Conservation (phyloP, 495 filamentous ascomycete genomes). For the Aspergillus carlsbadensis region DNA sequence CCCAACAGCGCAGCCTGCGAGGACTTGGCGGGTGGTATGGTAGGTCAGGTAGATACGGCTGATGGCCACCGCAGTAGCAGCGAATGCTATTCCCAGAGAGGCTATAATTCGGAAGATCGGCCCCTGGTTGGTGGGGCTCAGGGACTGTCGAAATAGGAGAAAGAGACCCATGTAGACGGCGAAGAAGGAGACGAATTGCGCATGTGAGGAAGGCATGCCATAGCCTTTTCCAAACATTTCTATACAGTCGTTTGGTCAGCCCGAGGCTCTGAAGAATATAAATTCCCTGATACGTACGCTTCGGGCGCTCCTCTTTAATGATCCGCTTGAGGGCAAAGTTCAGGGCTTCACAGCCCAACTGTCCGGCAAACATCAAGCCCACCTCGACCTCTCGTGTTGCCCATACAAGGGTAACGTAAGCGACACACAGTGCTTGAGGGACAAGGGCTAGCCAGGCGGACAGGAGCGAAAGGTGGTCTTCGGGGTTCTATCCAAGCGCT, state of each 20-base stretch:
- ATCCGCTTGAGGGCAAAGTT: conserved; percentile 88
- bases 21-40: conserved; percentile 85
- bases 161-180: conserved; percentile 79
- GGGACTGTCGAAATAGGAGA: conserved; percentile 72
- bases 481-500: conserved; percentile 68
- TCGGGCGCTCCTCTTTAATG: conserved; percentile 88
- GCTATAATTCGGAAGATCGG: conserved; percentile 57
- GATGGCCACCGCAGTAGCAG: conserved; percentile 69
- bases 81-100: conserved; percentile 53
- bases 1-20: conserved; percentile 74
- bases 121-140: conserved; percentile 48
- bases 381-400: conserved; percentile 89
- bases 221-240: conserved; percentile 90
- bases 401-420: conserved; percentile 87
- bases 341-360: conserved; percentile 89
- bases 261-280: no score
- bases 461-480: conserved; percentile 78
- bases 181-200: conserved; percentile 92
- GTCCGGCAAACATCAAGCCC: conserved; percentile 84
- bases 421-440: conserved; percentile 84
- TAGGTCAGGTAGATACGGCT: conserved; percentile 91
- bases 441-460: conserved; percentile 93
- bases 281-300: conserved; percentile 43
- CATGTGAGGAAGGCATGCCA: conserved; percentile 98
- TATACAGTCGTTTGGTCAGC: conserved; percentile 20